Base-by-base conservation (phyloP, 768 basidiomycete genomes). In the Rhodotorula diobovata region DNA sequence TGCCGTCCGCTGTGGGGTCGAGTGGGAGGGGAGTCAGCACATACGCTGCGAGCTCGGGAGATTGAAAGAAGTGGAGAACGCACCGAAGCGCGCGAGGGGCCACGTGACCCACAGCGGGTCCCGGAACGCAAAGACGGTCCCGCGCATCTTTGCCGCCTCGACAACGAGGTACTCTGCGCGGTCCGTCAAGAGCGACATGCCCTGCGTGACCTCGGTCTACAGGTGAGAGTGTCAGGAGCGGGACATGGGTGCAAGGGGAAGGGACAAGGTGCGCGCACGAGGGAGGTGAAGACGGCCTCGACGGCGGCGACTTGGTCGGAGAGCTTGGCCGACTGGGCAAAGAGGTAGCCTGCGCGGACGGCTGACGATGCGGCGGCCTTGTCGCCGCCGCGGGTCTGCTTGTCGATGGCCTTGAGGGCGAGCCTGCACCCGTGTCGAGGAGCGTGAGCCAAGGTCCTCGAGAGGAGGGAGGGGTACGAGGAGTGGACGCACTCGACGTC, bases 51-150 rank as follows among this genome's bases (percentile, higher is more conserved):
- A 32, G 25, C 18, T 4, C 14, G 41, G 37, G 25, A 21, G 34
- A 25, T n/a, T 21, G 55, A 53, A 14, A 59, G 35, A 28, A 7
- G 34, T 3, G 6, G 32, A 11, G 51, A n/a, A 62, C 74, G 43
- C 15, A 75, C 74, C 71, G 48, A 76, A 76, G 20, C 68, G 61
- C 14, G 68, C 41, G 6, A 76, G 55, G 4, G 74, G 71, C 74
- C 74, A 76, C 23, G 74, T 76, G 3, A 72, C 68, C 74, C 74
- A 76, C 45, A 76, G 50, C 37, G 74, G 71, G 18, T 76, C 68
- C 28, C 65, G 66, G 57, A 72, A 76, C 0, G 74, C 71, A 21
- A 69, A 72, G 2, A 32, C n/a, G 1, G 61, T 68, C 0, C 74
- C 71, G 30, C 67, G 39, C 54, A 66, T 68, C 37, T 63, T 65